Percentiles rank a stretch among this genome's conserved stretches.
These are phyloP conservation scores for Kernera saxatilis DNA, from an alignment of 345 rosid species.

Conservation along the genomic window DNA sequence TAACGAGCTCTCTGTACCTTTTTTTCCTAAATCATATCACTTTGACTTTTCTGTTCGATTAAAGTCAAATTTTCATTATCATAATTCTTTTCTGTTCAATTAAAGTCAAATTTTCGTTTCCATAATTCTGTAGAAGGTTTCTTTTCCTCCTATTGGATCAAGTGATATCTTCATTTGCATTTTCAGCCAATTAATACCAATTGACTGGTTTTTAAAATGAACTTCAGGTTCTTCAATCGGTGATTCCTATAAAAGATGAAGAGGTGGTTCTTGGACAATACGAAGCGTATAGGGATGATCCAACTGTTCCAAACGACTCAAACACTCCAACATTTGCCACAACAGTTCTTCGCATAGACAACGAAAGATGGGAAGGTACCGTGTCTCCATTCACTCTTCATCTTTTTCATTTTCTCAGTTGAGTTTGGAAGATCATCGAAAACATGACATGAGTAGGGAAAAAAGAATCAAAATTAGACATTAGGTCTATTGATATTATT, in stretches of 20 bases:
- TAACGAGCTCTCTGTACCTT: neutral
- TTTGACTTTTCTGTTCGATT: neutral
- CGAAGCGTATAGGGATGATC: conserved; percentile 84
- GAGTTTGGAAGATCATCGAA: neutral
- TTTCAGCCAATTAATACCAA: neutral
- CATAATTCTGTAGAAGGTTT: neutral
- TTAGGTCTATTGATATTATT: neutral
- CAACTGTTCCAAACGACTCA: conserved; percentile 89
- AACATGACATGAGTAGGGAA: neutral
- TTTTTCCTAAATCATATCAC: neutral
- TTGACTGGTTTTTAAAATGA: conserved; percentile 18
- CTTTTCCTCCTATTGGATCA: neutral
- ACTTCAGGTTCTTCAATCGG: conserved; percentile 87
- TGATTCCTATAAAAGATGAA: conserved; percentile 81
- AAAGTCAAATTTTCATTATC: neutral
- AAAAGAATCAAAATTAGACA: neutral
- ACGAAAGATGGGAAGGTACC: conserved; percentile 99
- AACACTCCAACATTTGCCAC: conserved; percentile 97
- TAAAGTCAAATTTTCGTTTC: neutral
- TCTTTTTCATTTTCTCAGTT: neutral
- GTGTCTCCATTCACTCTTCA: neutral
- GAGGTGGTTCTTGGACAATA: conserved; percentile 98
- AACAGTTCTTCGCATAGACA: conserved; percentile 71
- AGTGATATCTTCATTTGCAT: neutral
- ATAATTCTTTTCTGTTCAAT: neutral